Conservation (phyloP, 192 early-diverging fungal species). For the Backusella macrospora region DNA sequence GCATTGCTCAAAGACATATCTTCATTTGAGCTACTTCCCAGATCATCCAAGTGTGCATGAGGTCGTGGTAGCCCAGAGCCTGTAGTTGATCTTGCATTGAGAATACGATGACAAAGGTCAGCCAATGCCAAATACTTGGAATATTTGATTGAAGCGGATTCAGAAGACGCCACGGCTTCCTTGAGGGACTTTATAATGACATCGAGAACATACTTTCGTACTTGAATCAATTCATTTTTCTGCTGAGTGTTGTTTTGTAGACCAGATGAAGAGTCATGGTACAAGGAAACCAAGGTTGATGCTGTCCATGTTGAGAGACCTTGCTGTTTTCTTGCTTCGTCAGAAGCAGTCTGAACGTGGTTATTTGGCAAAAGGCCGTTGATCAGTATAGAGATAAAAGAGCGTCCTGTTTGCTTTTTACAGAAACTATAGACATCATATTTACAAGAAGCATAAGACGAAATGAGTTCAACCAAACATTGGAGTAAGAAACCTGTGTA, state of each 20-base stretch:
- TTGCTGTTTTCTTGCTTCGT: conserved; percentile 57
- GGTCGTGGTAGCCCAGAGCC: neutral
- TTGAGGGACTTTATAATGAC: conserved; percentile 63
- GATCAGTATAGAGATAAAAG: conserved; percentile 63
- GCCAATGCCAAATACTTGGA: conserved; percentile 68
- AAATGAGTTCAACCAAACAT: conserved; percentile 84
- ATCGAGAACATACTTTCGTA: conserved; percentile 71
- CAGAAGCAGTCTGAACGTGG: conserved; percentile 44
- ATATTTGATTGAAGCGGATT: conserved; percentile 61
- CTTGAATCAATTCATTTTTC: conserved; percentile 59
- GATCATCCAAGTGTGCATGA: neutral
- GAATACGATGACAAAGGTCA: conserved; percentile 68
- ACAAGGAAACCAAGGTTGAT: conserved; percentile 64
- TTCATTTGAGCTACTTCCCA: conserved; percentile 45
- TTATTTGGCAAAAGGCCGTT: conserved; percentile 69
- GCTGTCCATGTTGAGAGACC: conserved; percentile 71
- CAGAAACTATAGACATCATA: conserved; percentile 65
- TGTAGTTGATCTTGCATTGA: conserved; percentile 53
- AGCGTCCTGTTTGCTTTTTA: conserved; percentile 46
- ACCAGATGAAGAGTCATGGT: conserved; percentile 42
- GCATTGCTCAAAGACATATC: conserved; percentile 64
- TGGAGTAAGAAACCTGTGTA: conserved; percentile 85
- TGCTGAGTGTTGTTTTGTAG: conserved; percentile 53
- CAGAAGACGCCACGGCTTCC: conserved; percentile 56
- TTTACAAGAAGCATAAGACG: conserved; percentile 83